Conservation (phyloP, 305 asterid genomes). For the Fraxinus velutina region DNA sequence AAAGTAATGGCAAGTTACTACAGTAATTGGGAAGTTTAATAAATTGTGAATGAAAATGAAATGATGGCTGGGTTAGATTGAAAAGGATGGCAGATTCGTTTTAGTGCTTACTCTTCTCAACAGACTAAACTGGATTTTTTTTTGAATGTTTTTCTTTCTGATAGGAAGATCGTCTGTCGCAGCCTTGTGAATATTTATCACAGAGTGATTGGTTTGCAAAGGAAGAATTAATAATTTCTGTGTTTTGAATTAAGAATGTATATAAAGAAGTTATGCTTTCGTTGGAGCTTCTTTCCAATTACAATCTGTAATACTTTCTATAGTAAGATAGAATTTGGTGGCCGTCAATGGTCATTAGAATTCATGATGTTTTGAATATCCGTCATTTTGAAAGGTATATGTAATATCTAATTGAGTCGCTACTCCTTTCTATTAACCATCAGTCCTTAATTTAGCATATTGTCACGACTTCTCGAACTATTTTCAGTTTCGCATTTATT, state of each 20-base stretch:
- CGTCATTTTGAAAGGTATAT: slow-evolving; percentile 13
- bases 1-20: not conserved
- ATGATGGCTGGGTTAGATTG: not conserved
- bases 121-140: not conserved
- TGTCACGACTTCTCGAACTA: slow-evolving; percentile 3
- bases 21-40: not conserved
- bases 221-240: slow-evolving; percentile 1
- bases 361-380: slow-evolving; percentile 1
- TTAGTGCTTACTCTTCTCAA: not conserved
- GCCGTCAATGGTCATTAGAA: slow-evolving; percentile 1
- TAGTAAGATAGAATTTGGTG: slow-evolving; percentile 6
- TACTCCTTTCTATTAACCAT: not conserved
- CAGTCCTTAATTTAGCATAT: not conserved
- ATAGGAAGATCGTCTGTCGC: not conserved
- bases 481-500: slow-evolving; percentile 5
- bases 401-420: not conserved
- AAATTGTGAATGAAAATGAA: not conserved
- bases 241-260: not conserved
- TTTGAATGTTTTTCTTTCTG: not conserved
- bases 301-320: not conserved
- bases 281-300: slow-evolving; percentile 7
- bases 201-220: slow-evolving; percentile 12
- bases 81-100: not conserved
- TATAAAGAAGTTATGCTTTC: not conserved
- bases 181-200: not conserved